Conservation (phyloP, 495 filamentous ascomycete species). For the Hypoxylon fragiforme region DNA sequence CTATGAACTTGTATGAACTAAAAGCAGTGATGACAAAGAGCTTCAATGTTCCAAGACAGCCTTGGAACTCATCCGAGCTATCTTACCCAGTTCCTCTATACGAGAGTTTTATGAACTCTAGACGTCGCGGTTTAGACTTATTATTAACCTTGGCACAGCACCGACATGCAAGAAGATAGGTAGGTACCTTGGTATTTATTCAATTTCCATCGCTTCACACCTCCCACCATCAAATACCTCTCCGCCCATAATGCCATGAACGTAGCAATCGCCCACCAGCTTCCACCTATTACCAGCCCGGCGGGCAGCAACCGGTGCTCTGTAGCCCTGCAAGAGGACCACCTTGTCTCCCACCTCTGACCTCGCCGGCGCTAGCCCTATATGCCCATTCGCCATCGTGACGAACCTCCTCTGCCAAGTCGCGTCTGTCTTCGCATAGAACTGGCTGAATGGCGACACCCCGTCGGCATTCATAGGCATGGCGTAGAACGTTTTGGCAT, state of each 20-base stretch:
- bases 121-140: no score
- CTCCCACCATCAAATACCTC: neutral
- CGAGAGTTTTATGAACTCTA: no score
- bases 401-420: neutral
- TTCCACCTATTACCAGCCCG: neutral
- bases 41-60: no score
- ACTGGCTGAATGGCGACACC: neutral
- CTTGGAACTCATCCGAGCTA: no score
- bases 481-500: neutral
- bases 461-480: neutral
- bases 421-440: neutral
- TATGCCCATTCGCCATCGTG: neutral
- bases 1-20: no score
- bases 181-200: no score
- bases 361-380: neutral
- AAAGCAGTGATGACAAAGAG: no score
- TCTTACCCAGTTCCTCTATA: no score
- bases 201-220: neutral
- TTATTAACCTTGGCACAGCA: no score
- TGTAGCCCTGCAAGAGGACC: conserved; percentile 1
- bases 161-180: no score
- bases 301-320: conserved; percentile 6
- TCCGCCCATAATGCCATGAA: conserved; percentile 17
- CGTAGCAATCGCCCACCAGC: conserved; percentile 15
- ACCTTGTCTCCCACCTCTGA: conserved; percentile 6